Percentiles rank a stretch among this genome's conserved stretches.
Evolutionary conservation across 805 yeast genomes (phyloP).

Genomic region (Metschnikowia lachancei): DNA sequence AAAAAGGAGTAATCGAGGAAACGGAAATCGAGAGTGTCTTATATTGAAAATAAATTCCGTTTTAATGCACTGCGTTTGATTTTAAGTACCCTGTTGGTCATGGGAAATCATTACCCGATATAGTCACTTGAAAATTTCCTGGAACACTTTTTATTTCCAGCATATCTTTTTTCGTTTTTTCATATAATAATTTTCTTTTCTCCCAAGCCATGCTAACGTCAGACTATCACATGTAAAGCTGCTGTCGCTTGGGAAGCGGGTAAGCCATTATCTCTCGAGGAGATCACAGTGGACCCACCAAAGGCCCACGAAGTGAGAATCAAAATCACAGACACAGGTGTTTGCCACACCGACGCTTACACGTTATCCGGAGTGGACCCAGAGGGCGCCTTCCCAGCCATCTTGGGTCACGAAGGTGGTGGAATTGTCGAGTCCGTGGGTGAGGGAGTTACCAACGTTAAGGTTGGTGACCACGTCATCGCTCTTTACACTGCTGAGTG

Average conservation of each 20-base stretch:
- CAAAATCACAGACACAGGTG: conserved; percentile 83
- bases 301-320: conserved; percentile 97
- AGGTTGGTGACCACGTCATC: conserved; percentile 90
- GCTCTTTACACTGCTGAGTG: conserved; percentile 97
- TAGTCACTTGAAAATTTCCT: background rate
- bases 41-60: background rate
- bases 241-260: conserved; percentile 98
- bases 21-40: no score
- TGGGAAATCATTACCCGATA: background rate
- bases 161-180: no score
- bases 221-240: conserved; percentile 82
- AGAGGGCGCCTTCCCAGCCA: conserved; percentile 91
- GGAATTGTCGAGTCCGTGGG: conserved; percentile 95
- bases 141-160: no score
- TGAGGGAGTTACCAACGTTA: conserved; percentile 86
- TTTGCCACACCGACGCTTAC: conserved; percentile 98
- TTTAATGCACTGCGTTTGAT: background rate
- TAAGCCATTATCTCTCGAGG: conserved; percentile 77
- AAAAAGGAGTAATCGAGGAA: background rate
- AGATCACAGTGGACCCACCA: conserved; percentile 89
- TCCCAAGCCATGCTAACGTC: conserved; percentile 5
- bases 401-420: conserved; percentile 98
- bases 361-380: conserved; percentile 93
- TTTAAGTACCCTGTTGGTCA: conserved; percentile 12
- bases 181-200: no score